Conservation (phyloP, 208 protist genomes). For the Acanthamoeba castellanii region DNA sequence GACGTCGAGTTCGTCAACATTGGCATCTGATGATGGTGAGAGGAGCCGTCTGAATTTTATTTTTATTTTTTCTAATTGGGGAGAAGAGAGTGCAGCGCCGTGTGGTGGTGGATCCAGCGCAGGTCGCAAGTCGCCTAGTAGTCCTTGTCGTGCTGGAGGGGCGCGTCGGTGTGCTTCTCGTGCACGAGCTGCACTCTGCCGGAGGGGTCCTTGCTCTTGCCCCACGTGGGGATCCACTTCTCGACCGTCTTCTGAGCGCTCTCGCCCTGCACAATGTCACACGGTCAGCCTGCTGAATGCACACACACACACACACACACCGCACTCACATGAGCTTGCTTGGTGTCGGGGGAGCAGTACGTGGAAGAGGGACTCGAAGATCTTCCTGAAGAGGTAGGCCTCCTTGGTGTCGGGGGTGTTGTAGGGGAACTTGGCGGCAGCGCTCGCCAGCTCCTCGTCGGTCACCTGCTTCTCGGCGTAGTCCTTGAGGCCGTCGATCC, state of each 20-base stretch:
- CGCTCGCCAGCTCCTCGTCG: constrained; percentile 87
- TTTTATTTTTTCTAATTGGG: too few relatives aligned
- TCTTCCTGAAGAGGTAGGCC: constrained; percentile 90
- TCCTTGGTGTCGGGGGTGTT: constrained; percentile 94
- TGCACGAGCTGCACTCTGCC: constrained; percentile 80
- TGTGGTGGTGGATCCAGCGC: not conserved
- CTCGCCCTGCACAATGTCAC: constrained; percentile 35
- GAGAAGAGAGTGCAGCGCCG: not conserved
- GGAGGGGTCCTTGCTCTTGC: constrained; percentile 79
- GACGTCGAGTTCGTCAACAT: constrained; percentile 41
- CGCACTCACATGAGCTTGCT: too few relatives aligned
- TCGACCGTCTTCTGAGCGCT: constrained; percentile 75
- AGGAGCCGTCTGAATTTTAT: too few relatives aligned
- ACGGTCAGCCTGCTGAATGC: not conserved
- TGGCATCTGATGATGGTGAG: not conserved
- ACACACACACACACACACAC: not conserved
- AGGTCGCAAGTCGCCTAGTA: not conserved
- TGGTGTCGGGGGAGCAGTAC: too few relatives aligned
- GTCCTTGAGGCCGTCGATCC: constrained; percentile 93
- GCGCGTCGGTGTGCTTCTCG: constrained; percentile 57
- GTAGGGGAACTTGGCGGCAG: constrained; percentile 89
- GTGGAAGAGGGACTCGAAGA: constrained; percentile 91
- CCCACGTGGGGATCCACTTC: constrained; percentile 84
- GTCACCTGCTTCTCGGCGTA: constrained; percentile 87
- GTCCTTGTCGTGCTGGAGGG: constrained; percentile 72